Conservation (phyloP, 1,139 yeast species). For the Geotrichum macrosporum region DNA sequence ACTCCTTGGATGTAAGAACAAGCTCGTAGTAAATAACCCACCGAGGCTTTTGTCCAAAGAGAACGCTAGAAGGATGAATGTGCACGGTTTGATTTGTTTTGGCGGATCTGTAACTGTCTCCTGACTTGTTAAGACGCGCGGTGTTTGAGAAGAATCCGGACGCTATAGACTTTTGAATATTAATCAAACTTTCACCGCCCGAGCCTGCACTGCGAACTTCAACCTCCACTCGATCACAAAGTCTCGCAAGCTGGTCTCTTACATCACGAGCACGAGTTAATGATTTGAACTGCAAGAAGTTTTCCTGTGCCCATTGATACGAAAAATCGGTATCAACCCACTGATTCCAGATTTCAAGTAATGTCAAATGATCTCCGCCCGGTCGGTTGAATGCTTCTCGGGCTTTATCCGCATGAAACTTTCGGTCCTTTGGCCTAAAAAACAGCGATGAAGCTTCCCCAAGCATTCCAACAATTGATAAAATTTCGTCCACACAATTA, state of each 20-base stretch:
- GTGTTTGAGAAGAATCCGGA: conserved; percentile 82
- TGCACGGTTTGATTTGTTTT: conserved; percentile 62
- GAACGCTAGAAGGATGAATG: conserved; percentile 78
- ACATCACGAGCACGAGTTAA: conserved; percentile 67
- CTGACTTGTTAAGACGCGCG: conserved; percentile 64
- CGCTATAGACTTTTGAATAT: conserved; percentile 63
- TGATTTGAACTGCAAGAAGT: conserved; percentile 72
- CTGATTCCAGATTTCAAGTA: conserved; percentile 67
- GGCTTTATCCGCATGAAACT: conserved; percentile 60
- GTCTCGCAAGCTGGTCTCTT: conserved; percentile 59
- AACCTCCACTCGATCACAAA: conserved; percentile 61
- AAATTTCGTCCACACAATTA: conserved; percentile 59
- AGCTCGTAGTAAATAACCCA: conserved; percentile 75
- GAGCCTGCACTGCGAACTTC: conserved; percentile 32
- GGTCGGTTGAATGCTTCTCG: conserved; percentile 51
- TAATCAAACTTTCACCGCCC: conserved; percentile 26
- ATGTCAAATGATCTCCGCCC: conserved; percentile 76
- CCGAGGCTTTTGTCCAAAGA: conserved; percentile 59
- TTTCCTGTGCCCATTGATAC: conserved; percentile 81
- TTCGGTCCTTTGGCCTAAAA: conserved; percentile 66
- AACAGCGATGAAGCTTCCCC: conserved; percentile 76
- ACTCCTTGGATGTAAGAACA: conserved; percentile 82
- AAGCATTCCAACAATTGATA: conserved; percentile 73
- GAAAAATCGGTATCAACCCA: conserved; percentile 74
- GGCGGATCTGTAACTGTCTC: conserved; percentile 64